phyloP scores from a whole-genome alignment of 139 green algal species.

The Zygnema circumcarinatum region DNA sequence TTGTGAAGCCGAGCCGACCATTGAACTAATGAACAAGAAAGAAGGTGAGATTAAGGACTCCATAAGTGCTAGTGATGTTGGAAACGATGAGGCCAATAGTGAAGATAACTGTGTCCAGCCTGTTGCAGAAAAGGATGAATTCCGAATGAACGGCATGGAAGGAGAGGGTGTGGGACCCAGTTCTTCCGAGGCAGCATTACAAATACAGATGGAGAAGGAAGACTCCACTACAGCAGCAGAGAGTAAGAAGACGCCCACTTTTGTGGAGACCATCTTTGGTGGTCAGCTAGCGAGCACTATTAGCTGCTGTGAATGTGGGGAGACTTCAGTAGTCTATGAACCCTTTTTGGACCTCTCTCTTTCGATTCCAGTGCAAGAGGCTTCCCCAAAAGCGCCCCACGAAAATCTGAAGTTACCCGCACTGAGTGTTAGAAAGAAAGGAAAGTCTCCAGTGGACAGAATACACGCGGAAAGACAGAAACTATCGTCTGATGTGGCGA shows the following conservation, averaged over 20 bases:
- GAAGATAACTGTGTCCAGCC: too few relatives aligned
- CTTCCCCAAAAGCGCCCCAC: background rate
- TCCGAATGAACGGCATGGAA: too few relatives aligned
- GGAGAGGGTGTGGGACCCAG: too few relatives aligned
- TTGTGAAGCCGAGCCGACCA: too few relatives aligned
- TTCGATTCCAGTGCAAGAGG: slow-evolving; percentile 72
- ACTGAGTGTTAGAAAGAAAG: background rate
- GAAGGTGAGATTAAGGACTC: too few relatives aligned
- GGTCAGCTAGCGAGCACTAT: slow-evolving; percentile 75
- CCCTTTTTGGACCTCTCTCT: slow-evolving; percentile 92
- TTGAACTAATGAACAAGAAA: too few relatives aligned
- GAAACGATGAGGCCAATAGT: too few relatives aligned
- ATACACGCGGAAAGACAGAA: background rate
- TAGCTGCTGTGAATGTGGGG: slow-evolving; percentile 82
- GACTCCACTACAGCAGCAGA: background rate
- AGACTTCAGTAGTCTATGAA: slow-evolving; percentile 82
- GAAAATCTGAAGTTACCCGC: background rate
- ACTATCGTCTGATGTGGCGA: background rate
- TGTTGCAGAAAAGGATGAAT: too few relatives aligned
- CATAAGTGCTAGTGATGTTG: too few relatives aligned
- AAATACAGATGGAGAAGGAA: slow-evolving; percentile 11
- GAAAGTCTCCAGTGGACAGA: background rate
- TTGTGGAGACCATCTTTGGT: slow-evolving; percentile 91
- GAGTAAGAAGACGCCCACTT: background rate
- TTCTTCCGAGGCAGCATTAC: too few relatives aligned